A percentile compares a stretch with the other conserved stretches of the same genome.
Conservation (phyloP, 1,284 basidiomycete genomes). For the Bjerkandera adusta region DNA sequence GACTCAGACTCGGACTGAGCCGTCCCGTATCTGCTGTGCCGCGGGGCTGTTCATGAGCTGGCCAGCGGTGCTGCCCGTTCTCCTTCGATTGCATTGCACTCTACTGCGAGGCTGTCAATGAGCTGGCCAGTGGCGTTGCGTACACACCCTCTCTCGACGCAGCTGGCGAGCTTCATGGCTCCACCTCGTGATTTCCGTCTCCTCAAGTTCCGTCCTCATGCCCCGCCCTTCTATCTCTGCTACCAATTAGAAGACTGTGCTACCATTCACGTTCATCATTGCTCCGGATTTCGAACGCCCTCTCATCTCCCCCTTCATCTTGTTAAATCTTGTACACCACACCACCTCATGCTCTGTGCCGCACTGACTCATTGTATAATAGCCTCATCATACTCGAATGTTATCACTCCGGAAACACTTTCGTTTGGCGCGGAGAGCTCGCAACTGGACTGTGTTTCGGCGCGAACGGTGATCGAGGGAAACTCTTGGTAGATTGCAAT, state of each 20-base stretch:
- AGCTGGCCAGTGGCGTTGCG: neutral
- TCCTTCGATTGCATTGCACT: too few relatives aligned
- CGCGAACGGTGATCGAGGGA: neutral
- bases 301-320: neutral
- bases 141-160: neutral
- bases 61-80: too few relatives aligned
- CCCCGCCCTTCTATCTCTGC: neutral
- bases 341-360: neutral
- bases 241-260: neutral
- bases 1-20: conserved; percentile 4
- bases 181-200: neutral
- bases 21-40: too few relatives aligned
- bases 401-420: neutral
- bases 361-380: neutral
- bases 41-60: too few relatives aligned
- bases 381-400: neutral
- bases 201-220: neutral
- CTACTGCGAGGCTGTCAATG: too few relatives aligned
- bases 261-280: neutral
- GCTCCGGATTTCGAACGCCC: neutral
- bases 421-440: too few relatives aligned
- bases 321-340: neutral
- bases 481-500: neutral
- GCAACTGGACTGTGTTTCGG: too few relatives aligned
- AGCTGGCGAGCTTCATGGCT: neutral